Evolutionary conservation across 1,284 basidiomycete species (phyloP).

Genomic region (Clitocybe nebularis): DNA sequence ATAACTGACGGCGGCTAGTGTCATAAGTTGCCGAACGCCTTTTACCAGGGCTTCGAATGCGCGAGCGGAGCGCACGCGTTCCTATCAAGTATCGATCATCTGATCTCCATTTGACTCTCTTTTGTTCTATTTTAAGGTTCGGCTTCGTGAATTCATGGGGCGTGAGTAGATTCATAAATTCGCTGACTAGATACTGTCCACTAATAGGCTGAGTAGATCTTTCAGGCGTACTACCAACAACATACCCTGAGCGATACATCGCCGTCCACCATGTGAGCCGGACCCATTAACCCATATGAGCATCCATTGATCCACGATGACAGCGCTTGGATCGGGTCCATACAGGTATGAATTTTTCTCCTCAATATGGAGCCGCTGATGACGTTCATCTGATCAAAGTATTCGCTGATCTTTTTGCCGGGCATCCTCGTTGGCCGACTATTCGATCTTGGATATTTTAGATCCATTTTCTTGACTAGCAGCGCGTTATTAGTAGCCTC

Average conservation of each 20-base stretch:
- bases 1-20: background rate
- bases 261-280: conserved; percentile 54
- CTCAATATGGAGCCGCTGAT: background rate
- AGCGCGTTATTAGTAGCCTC: conserved; percentile 43
- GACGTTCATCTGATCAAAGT: conserved; percentile 19
- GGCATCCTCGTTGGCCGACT: conserved; percentile 47
- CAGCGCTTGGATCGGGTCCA: conserved; percentile 74
- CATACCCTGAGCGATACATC: conserved; percentile 33
- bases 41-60: background rate
- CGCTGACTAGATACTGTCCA: background rate
- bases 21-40: conserved; percentile 1
- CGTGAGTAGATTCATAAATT: conserved; percentile 24
- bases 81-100: background rate
- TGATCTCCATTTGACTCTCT: conserved; percentile 8
- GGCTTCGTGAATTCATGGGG: conserved; percentile 47
- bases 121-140: conserved; percentile 27
- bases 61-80: background rate
- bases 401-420: conserved; percentile 39
- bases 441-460: conserved; percentile 58
- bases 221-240: conserved; percentile 51
- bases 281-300: conserved; percentile 7
- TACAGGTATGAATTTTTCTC: conserved; percentile 42
- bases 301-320: background rate
- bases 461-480: conserved; percentile 37
- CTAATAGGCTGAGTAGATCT: conserved; percentile 31